A percentile compares a stretch with the other conserved stretches of the same genome.
Conservation (phyloP, 2,329 filamentous ascomycete genomes). For the Fusarium sacchari region DNA sequence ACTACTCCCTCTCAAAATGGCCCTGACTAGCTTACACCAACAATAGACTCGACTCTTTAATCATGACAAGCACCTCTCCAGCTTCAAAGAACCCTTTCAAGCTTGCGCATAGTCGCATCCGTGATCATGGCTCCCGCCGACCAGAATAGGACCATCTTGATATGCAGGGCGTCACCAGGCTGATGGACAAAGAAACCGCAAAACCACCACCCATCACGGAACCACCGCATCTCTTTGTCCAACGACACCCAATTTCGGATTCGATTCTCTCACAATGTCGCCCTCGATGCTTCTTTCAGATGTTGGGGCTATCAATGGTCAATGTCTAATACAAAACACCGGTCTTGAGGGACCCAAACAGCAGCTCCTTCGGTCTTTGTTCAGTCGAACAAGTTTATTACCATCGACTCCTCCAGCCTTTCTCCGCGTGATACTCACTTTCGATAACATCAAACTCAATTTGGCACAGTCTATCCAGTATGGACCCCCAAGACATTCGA, state of each 20-base stretch:
- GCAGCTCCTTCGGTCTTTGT: conserved; percentile 30
- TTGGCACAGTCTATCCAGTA: conserved; percentile 6
- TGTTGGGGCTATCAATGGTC: neutral
- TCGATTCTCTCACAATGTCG: conserved; percentile 24
- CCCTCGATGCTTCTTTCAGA: conserved; percentile 9
- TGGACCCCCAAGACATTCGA: neutral
- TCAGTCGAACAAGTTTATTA: conserved; percentile 35
- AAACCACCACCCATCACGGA: conserved; percentile 14
- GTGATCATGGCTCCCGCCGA: neutral
- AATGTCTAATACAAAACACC: neutral
- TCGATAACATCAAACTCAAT: neutral
- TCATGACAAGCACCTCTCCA: conserved; percentile 6
- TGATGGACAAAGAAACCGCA: conserved; percentile 32
- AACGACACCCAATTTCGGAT: conserved; percentile 6
- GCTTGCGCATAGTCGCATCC: neutral
- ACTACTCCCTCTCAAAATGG: neutral
- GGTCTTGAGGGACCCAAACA: neutral
- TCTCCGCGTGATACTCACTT: neutral
- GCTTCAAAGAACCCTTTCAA: conserved; percentile 27
- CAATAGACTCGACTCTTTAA: conserved; percentile 24
- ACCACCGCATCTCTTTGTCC: conserved; percentile 22
- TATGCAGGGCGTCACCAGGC: neutral
- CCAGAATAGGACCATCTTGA: conserved; percentile 15
- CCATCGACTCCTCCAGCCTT: conserved; percentile 6
- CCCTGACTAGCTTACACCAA: conserved; percentile 15